Percentiles rank a stretch among this genome's conserved stretches.
Evolutionary conservation across 768 basidiomycete genomes (phyloP).

Genomic region (Lactarius vividus): DNA sequence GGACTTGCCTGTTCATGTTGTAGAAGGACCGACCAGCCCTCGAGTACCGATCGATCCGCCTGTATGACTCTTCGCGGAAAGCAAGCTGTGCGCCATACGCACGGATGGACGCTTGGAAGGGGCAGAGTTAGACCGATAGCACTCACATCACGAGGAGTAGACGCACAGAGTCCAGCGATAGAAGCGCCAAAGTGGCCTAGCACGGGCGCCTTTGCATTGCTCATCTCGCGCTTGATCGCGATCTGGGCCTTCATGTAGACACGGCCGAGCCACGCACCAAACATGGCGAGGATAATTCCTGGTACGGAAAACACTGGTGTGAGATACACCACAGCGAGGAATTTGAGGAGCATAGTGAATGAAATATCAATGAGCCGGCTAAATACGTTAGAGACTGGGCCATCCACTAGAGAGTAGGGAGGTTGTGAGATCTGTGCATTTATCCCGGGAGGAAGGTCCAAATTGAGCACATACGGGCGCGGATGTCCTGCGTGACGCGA

Average conservation of each 20-base stretch:
- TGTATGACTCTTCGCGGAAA: conserved; percentile 42
- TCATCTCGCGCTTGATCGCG: conserved; percentile 55
- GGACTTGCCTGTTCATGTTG: conserved; percentile 43
- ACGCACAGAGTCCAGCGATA: conserved; percentile 47
- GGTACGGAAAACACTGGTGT: conserved; percentile 43
- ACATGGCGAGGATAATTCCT: conserved; percentile 35
- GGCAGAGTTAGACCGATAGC: neutral
- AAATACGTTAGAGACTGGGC: conserved; percentile 33
- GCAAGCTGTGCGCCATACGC: conserved; percentile 52
- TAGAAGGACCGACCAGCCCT: conserved; percentile 44
- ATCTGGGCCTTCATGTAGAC: conserved; percentile 57
- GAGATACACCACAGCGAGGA: conserved; percentile 39
- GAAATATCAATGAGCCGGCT: conserved; percentile 34
- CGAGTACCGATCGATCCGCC: conserved; percentile 49
- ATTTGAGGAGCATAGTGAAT: conserved; percentile 36
- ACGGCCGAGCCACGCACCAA: conserved; percentile 45
- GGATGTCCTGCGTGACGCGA: conserved; percentile 66
- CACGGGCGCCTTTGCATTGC: conserved; percentile 47
- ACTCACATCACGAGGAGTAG: too few relatives aligned
- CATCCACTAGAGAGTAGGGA: conserved; percentile 35
- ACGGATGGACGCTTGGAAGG: conserved; percentile 42
- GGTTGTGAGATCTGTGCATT: neutral
- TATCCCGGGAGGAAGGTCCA: neutral
- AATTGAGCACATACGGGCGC: conserved; percentile 33
- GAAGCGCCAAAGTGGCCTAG: conserved; percentile 53